Evolutionary conservation across 345 rosid species (phyloP).

Genomic region (Salix brachista): DNA sequence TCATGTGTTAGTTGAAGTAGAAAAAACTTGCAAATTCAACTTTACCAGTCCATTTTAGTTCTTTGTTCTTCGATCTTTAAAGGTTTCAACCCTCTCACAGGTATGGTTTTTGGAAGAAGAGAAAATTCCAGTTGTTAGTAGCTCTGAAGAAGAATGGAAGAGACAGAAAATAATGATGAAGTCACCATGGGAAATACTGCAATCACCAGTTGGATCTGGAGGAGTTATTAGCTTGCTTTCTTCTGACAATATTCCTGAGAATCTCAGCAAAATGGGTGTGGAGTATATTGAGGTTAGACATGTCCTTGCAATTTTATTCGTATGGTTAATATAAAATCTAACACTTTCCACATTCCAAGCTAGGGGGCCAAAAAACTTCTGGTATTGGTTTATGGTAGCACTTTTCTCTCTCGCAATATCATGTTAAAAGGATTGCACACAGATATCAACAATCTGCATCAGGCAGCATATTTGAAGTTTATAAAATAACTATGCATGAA

Average conservation of each 20-base stretch:
- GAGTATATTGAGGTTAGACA: constrained; percentile 61
- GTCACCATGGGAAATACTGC: constrained; percentile 87
- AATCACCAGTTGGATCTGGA: constrained; percentile 77
- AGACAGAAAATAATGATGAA: constrained; percentile 76
- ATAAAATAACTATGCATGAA: too few species aligned
- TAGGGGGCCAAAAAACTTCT: too few species aligned
- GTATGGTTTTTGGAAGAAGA: constrained; percentile 78
- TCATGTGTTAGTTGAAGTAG: background rate
- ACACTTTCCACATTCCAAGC: background rate
- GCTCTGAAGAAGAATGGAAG: constrained; percentile 43
- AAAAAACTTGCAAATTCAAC: background rate
- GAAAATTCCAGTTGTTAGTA: constrained; percentile 65
- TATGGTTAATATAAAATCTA: too few species aligned
- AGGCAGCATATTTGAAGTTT: too few species aligned
- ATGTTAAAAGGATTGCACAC: too few species aligned
- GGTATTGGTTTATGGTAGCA: too few species aligned
- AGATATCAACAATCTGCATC: too few species aligned
- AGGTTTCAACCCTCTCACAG: constrained; percentile 30
- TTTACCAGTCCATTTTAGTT: background rate
- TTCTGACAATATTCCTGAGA: constrained; percentile 43
- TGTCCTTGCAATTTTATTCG: background rate
- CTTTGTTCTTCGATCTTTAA: background rate
- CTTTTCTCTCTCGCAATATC: too few species aligned
- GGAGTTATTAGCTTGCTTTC: constrained; percentile 61
- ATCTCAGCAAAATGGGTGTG: constrained; percentile 53